phyloP scores from a whole-genome alignment of 2,329 filamentous ascomycete species.

The Colletotrichum agaves region DNA sequence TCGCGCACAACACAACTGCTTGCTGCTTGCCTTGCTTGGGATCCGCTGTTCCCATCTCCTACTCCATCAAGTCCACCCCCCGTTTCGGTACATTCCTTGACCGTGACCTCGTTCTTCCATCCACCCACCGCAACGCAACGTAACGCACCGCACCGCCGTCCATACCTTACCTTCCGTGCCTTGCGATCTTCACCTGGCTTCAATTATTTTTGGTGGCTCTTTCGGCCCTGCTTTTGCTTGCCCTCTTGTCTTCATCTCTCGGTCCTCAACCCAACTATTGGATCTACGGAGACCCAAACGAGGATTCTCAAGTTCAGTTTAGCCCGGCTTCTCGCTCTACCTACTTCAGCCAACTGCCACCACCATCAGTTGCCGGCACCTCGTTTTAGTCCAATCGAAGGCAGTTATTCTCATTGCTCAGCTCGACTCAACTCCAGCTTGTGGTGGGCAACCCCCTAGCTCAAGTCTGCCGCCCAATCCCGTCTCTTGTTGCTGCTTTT shows the following conservation, averaged over 20 bases:
- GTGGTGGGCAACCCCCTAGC: slow-evolving; percentile 33
- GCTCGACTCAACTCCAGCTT: slow-evolving; percentile 29
- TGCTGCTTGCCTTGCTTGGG: slow-evolving; percentile 16
- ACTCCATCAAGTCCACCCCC: slow-evolving; percentile 11
- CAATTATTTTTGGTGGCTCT: background rate
- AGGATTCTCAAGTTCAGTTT: slow-evolving; percentile 7
- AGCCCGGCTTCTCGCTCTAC: slow-evolving; percentile 1
- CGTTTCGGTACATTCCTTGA: slow-evolving; percentile 36
- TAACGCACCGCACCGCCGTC: slow-evolving; percentile 30
- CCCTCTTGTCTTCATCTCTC: background rate
- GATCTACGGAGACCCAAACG: slow-evolving; percentile 3
- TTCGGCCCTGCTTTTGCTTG: background rate
- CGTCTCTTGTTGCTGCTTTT: slow-evolving; percentile 31
- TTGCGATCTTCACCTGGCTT: slow-evolving; percentile 3
- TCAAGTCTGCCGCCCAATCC: slow-evolving; percentile 31
- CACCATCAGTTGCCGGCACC: slow-evolving; percentile 16
- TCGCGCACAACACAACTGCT: slow-evolving; percentile 30
- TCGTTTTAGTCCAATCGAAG: slow-evolving; percentile 26
- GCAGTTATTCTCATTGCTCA: slow-evolving; percentile 24
- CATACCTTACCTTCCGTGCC: slow-evolving; percentile 7
- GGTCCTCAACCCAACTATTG: background rate
- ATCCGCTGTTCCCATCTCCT: slow-evolving; percentile 25
- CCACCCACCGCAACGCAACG: background rate
- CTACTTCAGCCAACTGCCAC: slow-evolving; percentile 15
- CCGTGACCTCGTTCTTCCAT: slow-evolving; percentile 26